These are phyloP conservation scores for Yarrowia porcina DNA, from an alignment of 805 yeast genomes.

Conservation along the genomic window DNA sequence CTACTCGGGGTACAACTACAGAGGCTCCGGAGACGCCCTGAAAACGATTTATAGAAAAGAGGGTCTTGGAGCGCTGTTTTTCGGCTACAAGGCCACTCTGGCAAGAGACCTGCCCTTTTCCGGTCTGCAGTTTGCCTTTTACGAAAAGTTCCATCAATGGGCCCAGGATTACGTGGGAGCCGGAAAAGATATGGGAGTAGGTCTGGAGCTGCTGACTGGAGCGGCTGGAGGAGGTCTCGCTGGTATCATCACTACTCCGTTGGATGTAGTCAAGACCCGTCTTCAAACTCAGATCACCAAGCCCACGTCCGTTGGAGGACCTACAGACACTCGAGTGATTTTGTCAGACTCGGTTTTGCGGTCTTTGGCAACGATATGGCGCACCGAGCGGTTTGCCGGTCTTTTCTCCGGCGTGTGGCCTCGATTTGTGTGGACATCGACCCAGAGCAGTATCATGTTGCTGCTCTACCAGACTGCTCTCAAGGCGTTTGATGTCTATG, in stretches of 20 bases:
- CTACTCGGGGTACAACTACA: constrained; percentile 81
- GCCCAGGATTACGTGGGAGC: constrained; percentile 38
- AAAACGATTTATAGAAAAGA: constrained; percentile 60
- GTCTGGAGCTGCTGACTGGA: constrained; percentile 76
- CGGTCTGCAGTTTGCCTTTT: constrained; percentile 93
- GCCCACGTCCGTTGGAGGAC: constrained; percentile 7
- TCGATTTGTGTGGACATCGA: constrained; percentile 91
- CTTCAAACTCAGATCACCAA: constrained; percentile 73
- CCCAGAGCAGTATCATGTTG: constrained; percentile 93
- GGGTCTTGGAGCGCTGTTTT: constrained; percentile 73
- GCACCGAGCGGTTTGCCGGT: constrained; percentile 72
- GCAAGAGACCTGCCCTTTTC: constrained; percentile 92
- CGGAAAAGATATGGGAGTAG: constrained; percentile 38
- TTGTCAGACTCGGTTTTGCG: constrained; percentile 47
- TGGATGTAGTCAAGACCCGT: constrained; percentile 91
- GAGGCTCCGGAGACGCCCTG: constrained; percentile 69
- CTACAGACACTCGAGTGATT: constrained; percentile 27
- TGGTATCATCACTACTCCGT: constrained; percentile 90
- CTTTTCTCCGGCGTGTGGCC: constrained; percentile 96
- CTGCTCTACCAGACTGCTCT: constrained; percentile 78
- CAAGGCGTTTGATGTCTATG: constrained; percentile 46
- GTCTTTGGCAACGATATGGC: constrained; percentile 57
- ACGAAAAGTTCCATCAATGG: constrained; percentile 56
- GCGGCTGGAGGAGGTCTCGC: constrained; percentile 96
- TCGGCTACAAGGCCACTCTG: constrained; percentile 92